Evolutionary conservation across 2,329 filamentous ascomycete species (phyloP).

Genomic region (Ciborinia camelliae): DNA sequence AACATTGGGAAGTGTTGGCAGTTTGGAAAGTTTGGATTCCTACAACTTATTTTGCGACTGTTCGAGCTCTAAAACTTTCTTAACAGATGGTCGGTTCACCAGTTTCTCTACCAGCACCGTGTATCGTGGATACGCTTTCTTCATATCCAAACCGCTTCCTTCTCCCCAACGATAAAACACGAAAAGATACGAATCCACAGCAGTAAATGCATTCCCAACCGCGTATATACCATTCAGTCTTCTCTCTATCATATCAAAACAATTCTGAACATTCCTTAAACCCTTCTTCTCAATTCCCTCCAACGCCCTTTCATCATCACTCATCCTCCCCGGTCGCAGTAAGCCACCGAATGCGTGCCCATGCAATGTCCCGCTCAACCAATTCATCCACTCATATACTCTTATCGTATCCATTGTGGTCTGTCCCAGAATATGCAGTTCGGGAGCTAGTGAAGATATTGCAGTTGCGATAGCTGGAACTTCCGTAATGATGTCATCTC

Average conservation of each 20-base stretch:
- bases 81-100: conserved; percentile 4
- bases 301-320: conserved; percentile 27
- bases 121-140: conserved; percentile 26
- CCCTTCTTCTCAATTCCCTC: conserved; percentile 29
- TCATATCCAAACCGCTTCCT: conserved; percentile 27
- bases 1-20: background rate
- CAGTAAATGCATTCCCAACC: conserved; percentile 37
- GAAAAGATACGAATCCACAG: conserved; percentile 39
- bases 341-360: conserved; percentile 33
- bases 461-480: conserved; percentile 36
- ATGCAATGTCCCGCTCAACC: conserved; percentile 38
- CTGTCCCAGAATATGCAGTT: conserved; percentile 34
- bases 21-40: background rate
- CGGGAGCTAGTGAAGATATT: conserved; percentile 31
- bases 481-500: conserved; percentile 38
- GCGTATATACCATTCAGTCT: conserved; percentile 31
- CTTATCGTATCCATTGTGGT: conserved; percentile 35
- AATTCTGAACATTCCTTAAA: conserved; percentile 28
- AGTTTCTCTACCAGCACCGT: conserved; percentile 24
- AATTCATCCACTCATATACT: conserved; percentile 40
- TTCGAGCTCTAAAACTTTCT: background rate
- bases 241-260: conserved; percentile 32
- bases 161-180: conserved; percentile 38
- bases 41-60: background rate
- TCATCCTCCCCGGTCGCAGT: conserved; percentile 32